Evolutionary conservation across 106 monocot genomes (phyloP).

Genomic region (Cymbidium sinense): DNA sequence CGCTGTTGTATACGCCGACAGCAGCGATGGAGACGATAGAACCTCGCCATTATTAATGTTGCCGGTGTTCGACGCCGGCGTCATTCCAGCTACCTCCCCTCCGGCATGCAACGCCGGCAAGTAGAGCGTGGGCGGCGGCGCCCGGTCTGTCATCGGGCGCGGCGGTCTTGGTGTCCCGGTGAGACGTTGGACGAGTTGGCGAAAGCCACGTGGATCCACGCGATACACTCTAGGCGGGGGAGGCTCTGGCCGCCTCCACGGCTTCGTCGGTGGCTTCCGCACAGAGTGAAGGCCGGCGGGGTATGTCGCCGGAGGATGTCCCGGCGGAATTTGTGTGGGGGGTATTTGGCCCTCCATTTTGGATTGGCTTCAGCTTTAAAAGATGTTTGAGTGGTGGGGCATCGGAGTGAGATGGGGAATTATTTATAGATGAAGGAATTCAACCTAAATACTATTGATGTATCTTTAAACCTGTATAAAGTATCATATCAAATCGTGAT

Average conservation of each 20-base stretch:
- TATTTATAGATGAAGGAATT: too few species aligned
- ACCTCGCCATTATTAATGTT: neutral
- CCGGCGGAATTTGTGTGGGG: neutral
- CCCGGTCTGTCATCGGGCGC: neutral
- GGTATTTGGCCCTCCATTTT: too few species aligned
- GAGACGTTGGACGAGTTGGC: slow-evolving; percentile 43
- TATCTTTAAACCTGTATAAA: too few species aligned
- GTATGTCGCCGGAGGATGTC: neutral
- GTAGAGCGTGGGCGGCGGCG: slow-evolving; percentile 8
- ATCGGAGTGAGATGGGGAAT: too few species aligned
- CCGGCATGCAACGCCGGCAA: neutral
- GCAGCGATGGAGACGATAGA: slow-evolving; percentile 4
- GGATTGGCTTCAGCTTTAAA: too few species aligned
- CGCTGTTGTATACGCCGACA: slow-evolving; percentile 1
- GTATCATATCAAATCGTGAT: too few species aligned
- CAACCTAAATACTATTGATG: too few species aligned
- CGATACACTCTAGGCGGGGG: slow-evolving; percentile 33
- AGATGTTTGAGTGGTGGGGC: too few species aligned
- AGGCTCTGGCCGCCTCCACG: slow-evolving; percentile 22
- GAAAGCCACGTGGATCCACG: slow-evolving; percentile 37
- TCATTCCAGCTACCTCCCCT: neutral
- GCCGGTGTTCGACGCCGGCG: neutral
- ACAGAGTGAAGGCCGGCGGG: slow-evolving; percentile 27
- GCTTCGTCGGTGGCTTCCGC: slow-evolving; percentile 29
- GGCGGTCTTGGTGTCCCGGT: slow-evolving; percentile 17